A percentile compares a stretch with the other conserved stretches of the same genome.
These are phyloP conservation scores for Taphrina communis DNA, from an alignment of 1,139 yeast genomes.

Conservation along the genomic window DNA sequence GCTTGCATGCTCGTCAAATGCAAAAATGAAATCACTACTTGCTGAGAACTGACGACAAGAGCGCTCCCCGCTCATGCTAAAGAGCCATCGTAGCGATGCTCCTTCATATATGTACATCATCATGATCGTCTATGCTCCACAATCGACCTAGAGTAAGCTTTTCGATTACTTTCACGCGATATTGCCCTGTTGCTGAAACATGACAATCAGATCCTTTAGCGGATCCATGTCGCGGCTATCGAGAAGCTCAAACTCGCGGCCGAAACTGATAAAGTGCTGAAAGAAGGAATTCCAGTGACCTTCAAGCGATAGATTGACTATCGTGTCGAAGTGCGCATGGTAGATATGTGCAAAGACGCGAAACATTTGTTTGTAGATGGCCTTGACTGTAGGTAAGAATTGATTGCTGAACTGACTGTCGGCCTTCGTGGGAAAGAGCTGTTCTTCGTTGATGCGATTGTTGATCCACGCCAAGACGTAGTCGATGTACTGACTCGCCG, in stretches of 20 bases:
- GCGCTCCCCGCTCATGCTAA: slow-evolving; percentile 9
- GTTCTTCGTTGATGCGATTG: slow-evolving; percentile 83
- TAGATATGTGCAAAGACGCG: slow-evolving; percentile 96
- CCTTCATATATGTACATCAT: slow-evolving; percentile 9
- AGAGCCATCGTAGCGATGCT: not conserved
- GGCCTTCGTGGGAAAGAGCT: slow-evolving; percentile 86
- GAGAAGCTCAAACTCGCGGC: slow-evolving; percentile 79
- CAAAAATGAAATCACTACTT: not conserved
- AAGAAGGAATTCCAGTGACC: slow-evolving; percentile 99
- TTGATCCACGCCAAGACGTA: slow-evolving; percentile 90
- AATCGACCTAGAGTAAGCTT: no score
- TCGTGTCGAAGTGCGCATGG: slow-evolving; percentile 90
- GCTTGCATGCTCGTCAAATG: not conserved
- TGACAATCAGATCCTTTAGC: slow-evolving; percentile 69
- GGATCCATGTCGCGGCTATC: slow-evolving; percentile 84
- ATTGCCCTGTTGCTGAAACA: slow-evolving; percentile 84
- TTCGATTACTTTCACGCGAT: slow-evolving; percentile 51
- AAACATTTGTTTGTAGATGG: slow-evolving; percentile 89
- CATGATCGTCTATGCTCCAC: not conserved
- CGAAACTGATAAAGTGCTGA: slow-evolving; percentile 90
- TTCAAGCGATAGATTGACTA: slow-evolving; percentile 85
- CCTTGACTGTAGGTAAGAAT: slow-evolving; percentile 79
- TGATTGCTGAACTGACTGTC: slow-evolving; percentile 86
- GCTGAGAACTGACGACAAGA: not conserved
- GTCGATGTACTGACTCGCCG: slow-evolving; percentile 92